Base-by-base conservation (phyloP, 108 stramenopile species). In the Nitzschia sp. region DNA sequence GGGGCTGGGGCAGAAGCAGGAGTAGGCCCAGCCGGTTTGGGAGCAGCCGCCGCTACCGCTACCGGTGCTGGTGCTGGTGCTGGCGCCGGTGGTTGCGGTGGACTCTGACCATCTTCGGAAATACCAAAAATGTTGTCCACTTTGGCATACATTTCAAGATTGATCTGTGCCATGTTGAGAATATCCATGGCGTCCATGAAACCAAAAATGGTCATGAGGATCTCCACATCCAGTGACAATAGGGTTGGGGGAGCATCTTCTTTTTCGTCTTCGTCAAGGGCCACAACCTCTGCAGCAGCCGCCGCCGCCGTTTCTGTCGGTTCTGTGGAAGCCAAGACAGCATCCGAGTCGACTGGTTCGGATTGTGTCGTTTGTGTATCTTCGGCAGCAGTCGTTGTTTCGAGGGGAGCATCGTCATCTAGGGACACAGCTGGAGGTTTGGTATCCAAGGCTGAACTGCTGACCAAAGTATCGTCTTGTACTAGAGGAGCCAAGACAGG, bases 91-190 rank as follows among this genome's bases (percentile, higher is more conserved):
- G 80, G 57, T 62, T 66, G 52, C 34, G 73, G 66, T 39, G 54
- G 51, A 9, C 34, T 61, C 24, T 69, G 70, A 0, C 57, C 73
- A 65, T 73, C 82, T 51, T 69, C 83, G 19, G 79, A 76, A 41
- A 85, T 73, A 20, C 84, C 92, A 80, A 90, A 93, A 53, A 93
- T 73, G 41, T 58, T 54, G 76, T 93, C 85, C 29, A 93, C 77
- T 58, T 76, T 72, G 61, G 77, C 76, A 72, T 86, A 89, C 84
- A 93, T 78, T 9, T 50, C 42, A 63, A 86, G 76, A 52, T 86
- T 90, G 12, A 79, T 77, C 75, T 90, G 87, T 41, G 92, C 92
- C 25, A 81, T 79, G 65, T 81, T 84, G 43, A 93, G 73, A 46
- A 93, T 83, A 71, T 90, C 92, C 11, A 85, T 29, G 6, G 92